Evolutionary conservation across 805 yeast genomes (phyloP), one percentile per base, ranked within the genome.

Genomic region (Saturnispora diversa): DNA sequence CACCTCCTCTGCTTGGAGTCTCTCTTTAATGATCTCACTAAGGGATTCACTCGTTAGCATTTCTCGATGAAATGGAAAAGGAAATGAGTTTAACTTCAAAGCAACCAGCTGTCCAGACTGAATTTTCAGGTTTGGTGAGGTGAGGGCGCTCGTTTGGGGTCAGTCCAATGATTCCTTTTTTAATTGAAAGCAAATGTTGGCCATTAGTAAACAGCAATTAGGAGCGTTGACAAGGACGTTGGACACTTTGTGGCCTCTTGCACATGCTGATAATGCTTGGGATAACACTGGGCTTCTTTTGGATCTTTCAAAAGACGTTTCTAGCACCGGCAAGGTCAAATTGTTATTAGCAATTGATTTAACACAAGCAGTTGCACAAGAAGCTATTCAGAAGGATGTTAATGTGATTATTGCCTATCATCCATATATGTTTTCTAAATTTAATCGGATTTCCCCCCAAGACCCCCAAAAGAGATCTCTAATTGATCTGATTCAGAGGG

Each of bases 271-370:
- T 52, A 67, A 70, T 16, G 60, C 87, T 3, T 92, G 98, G 98
- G 98, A 92, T 55, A 92, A 92, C 59, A 88, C 96, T 0, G 98
- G 98, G 1, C 66, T 92, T 25, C 61, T 92, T 33, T 80, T 92
- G 8, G 95, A 88, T 53, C 63, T 90, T 26, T 62, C 76, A 9
- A 52, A 51, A 3, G 44, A 49, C 3, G 43, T 48, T 1, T 23
- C 50, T 8, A 10, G 7, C 4, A 25, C 11, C 12, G 22, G 21
- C 15, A 44, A 48, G n/a, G 50, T 64, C 30, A 60, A 59, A 16
- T 62, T 73, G 10, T 64, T 92, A 16, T 65, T 92, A 35, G 77
- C 98, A 0, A 75, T 92, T 31, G 99, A 92, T 54, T 65, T 92
- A 44, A 92, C 97, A 0, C 74, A 75, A 34, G 53, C 75, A 0